Base-by-base conservation (phyloP, 768 basidiomycete genomes). In the Pleurotus platypus region DNA sequence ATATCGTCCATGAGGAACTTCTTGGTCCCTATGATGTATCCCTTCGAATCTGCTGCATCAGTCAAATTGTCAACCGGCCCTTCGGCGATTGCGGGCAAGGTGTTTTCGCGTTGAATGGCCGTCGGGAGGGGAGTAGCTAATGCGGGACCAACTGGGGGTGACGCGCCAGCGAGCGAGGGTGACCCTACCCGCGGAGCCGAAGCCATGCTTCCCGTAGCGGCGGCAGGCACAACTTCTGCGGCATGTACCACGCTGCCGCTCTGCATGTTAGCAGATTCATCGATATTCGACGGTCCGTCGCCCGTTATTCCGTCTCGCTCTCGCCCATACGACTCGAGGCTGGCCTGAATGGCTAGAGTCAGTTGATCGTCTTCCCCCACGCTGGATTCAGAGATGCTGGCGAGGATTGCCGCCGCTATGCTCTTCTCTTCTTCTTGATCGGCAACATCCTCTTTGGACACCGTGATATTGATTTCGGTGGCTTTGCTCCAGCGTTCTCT, bases 11-110 rank as follows among this genome's bases (percentile, higher is more conserved):
- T 77, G 1, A 43, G 20, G 59, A 95, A 91, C 20, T 66, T 63
- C 61, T 81, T 86, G 6, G 68, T 81, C 12, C 92, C 93, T 22
- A 96, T 83, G 38, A 92, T 81, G 15, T 71, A 69, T 50, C 66
- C 66, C 37, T 62, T 57, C 15, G 68, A 60, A 26, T 59, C 51
- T 26, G 64, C 51, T 46, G 60, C 38, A 4, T 46, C 51, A 18
- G 55, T 13, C 20, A 48, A 13, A 30, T 12, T 55, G 24, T 15
- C 15, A 35, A 2, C 2, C 30, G 30, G 30, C 48, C 46, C 40
- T 46, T 57, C 45, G 39, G 46, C 5, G 24, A 50, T 37, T 55
- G 35, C 22, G 48, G 35, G 16, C 49, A 48, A 24, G 24, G 50
- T 46, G 20, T 22, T 12, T 39, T 26, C 37, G 20, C 24, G 30